Evolutionary conservation across 23 red algal species (phyloP).

Genomic region (Pyropia yezoensis): DNA sequence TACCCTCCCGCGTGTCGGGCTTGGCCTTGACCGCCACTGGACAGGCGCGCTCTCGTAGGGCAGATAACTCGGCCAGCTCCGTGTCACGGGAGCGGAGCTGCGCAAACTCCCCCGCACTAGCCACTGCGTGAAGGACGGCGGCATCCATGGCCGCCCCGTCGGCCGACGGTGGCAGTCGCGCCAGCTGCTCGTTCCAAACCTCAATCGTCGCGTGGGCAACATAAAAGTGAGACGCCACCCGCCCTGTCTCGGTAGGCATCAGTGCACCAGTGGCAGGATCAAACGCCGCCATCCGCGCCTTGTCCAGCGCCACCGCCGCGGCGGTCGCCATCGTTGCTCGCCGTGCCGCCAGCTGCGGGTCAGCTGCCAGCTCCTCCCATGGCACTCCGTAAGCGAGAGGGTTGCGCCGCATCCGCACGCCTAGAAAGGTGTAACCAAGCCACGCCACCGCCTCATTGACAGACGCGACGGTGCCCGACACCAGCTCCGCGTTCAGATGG

Average conservation of each 20-base stretch:
- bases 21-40: conserved; percentile 39
- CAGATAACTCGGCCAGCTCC: conserved; percentile 75
- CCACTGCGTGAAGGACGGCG: conserved; percentile 45
- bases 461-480: conserved; percentile 69
- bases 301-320: conserved; percentile 60
- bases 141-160: conserved; percentile 46
- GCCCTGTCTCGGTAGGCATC: conserved; percentile 64
- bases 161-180: conserved; percentile 3
- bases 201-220: conserved; percentile 76
- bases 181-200: conserved; percentile 68
- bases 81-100: conserved; percentile 63
- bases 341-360: conserved; percentile 43
- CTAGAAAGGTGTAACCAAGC: conserved; percentile 81
- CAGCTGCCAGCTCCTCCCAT: conserved; percentile 59
- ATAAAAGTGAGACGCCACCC: conserved; percentile 80
- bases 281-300: conserved; percentile 64
- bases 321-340: conserved; percentile 48
- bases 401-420: conserved; percentile 76
- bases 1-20: conserved; percentile 53
- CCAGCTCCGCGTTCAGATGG: conserved; percentile 96
- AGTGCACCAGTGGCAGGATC: conserved; percentile 42
- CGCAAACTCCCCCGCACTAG: conserved; percentile 71
- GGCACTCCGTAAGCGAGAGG: conserved; percentile 84
- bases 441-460: conserved; percentile 72
- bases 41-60: conserved; percentile 40